A percentile compares a stretch with the other conserved stretches of the same genome.
phyloP scores from a whole-genome alignment of 495 filamentous ascomycete species.

The Hypoxylon crocopeplum region DNA sequence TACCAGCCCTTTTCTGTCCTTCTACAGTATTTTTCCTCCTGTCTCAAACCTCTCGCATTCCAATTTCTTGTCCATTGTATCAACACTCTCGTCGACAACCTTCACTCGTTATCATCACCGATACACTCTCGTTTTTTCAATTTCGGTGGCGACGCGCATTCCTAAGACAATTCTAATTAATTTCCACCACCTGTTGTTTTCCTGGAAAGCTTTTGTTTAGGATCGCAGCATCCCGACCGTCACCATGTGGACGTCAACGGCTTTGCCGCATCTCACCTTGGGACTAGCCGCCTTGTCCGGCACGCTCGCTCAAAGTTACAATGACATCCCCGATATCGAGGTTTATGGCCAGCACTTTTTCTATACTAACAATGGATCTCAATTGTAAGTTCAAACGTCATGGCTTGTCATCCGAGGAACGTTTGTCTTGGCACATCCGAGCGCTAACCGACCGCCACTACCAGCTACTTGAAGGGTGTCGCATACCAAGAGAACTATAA shows the following conservation, averaged over 20 bases:
- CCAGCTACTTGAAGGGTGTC: conserved; percentile 75
- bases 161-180: conserved; percentile 4
- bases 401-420: neutral
- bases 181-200: neutral
- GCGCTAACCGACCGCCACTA: conserved; percentile 8
- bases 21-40: neutral
- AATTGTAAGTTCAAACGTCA: conserved; percentile 38
- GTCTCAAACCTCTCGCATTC: conserved; percentile 8
- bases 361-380: conserved; percentile 43
- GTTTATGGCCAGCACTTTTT: conserved; percentile 43
- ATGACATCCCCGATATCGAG: conserved; percentile 37
- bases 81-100: conserved; percentile 8
- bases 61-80: conserved; percentile 19
- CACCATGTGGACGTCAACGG: conserved; percentile 38
- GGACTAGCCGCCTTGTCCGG: conserved; percentile 37
- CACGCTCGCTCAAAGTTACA: conserved; percentile 37
- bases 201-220: conserved; percentile 20
- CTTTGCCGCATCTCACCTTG: conserved; percentile 28
- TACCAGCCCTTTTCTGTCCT: neutral
- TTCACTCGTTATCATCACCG: conserved; percentile 19
- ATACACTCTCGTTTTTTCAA: conserved; percentile 25
- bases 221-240: conserved; percentile 5
- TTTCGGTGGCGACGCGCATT: conserved; percentile 12
- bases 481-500: conserved; percentile 77
- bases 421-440: conserved; percentile 21